These are phyloP conservation scores for Mucor mucedo DNA, from an alignment of 371 early-diverging fungal genomes.

Conservation along the genomic window DNA sequence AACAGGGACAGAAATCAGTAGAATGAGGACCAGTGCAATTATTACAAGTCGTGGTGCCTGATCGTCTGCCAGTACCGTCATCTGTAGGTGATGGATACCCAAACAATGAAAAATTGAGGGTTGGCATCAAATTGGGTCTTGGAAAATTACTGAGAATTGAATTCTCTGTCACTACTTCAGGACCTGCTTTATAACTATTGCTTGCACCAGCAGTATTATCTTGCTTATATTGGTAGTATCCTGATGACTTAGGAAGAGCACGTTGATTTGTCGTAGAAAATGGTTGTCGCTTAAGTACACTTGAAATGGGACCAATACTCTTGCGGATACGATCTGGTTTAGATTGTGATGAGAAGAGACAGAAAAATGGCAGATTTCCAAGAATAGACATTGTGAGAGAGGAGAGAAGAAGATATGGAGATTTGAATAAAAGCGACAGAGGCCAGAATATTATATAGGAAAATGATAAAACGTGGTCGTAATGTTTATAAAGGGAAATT, in stretches of 20 bases:
- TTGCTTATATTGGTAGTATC: conserved; percentile 20
- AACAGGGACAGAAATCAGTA: conserved; percentile 57
- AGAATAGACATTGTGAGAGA: conserved; percentile 32
- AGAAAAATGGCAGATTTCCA: conserved; percentile 33
- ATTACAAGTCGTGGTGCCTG: conserved; percentile 30
- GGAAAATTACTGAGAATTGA: conserved; percentile 48
- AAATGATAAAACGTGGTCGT: conserved; percentile 11
- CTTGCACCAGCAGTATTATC: conserved; percentile 1
- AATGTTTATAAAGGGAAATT: conserved; percentile 1
- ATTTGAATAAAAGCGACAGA: conserved; percentile 12
- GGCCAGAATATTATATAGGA: not conserved
- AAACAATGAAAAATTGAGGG: conserved; percentile 48
- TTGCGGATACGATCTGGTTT: conserved; percentile 43
- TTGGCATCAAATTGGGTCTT: conserved; percentile 56
- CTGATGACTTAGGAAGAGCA: conserved; percentile 22
- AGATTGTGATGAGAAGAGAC: conserved; percentile 35
- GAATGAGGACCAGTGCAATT: conserved; percentile 59
- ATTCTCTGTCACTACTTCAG: conserved; percentile 44
- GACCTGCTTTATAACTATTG: conserved; percentile 9
- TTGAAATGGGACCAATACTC: conserved; percentile 44
- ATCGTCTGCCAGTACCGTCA: conserved; percentile 18
- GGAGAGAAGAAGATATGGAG: not conserved
- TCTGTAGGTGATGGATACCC: conserved; percentile 35
- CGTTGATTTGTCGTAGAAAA: conserved; percentile 25
- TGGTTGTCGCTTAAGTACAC: conserved; percentile 41